Base-by-base conservation (phyloP, 2,329 filamentous ascomycete species). In the Fusarium verticillioides region DNA sequence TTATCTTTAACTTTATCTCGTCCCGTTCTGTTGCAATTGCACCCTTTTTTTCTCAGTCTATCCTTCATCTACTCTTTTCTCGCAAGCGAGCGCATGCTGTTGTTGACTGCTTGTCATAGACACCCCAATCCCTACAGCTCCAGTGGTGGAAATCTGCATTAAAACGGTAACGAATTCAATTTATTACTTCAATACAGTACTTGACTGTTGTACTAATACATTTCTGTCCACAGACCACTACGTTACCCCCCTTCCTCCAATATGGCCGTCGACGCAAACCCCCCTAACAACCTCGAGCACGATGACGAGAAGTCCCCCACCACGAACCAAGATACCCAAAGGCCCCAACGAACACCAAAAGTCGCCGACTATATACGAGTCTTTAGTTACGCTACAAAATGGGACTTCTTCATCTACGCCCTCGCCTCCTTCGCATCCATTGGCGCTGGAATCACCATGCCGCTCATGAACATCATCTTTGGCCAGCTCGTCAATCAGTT, bases 391-490 rank as follows among this genome's bases (percentile, higher is more conserved):
- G 79, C 79, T 2, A 78, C 70, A 26, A 74, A 66, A 72, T 81
- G 79, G 79, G 79, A 81, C 44, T 73, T 80, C 32, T 61, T 73
- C 23, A 69, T 79, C 26, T 79, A 80, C n/a, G 66, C 62, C 37
- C 39, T 79, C 23, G 81, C 80, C 21, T 67, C 77, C 0, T 13
- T 78, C 9, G 79, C 81, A 4, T 82, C 81, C 1, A 74, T 83
- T 32, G 79, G 80, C 8, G 79, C 80, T 4, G 81, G 81, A 0
- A 66, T 79, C 6, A 75, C 79, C 5, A 61, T 84, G 60, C 81
- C 83, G 9, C 53, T 84, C 39, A 82, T 84, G 77, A 83, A 81
- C 53, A 70, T 84, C 32, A 78, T 84, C 18, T 81, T 84, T 50
- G 78, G 78, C 2, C 74, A 79, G 43, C 78, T 79, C 19, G 78